Evolutionary conservation across 2,329 filamentous ascomycete species (phyloP).

Genomic region (Ophiostoma populinum): DNA sequence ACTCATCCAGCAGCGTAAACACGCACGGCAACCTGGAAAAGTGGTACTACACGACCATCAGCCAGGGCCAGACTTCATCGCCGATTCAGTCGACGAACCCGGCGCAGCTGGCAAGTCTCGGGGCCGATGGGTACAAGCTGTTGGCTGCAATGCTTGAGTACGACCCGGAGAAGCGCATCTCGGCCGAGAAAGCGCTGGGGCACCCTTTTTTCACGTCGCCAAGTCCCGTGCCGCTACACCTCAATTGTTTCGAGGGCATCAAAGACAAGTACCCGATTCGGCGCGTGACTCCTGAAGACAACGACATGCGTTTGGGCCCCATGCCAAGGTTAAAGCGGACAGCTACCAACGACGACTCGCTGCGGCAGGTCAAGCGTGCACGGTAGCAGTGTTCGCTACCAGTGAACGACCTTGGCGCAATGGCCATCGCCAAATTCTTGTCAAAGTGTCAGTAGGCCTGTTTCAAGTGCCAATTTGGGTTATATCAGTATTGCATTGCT

Average conservation of each 20-base stretch:
- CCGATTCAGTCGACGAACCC: slow-evolving; percentile 28
- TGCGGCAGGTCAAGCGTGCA: slow-evolving; percentile 52
- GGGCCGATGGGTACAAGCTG: slow-evolving; percentile 64
- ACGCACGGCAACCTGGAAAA: slow-evolving; percentile 43
- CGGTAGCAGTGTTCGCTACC: too few species aligned
- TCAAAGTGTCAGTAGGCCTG: too few species aligned
- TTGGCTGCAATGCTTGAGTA: slow-evolving; percentile 77
- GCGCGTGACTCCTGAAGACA: slow-evolving; percentile 84
- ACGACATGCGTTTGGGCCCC: slow-evolving; percentile 83
- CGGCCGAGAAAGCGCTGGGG: slow-evolving; percentile 72
- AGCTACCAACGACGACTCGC: slow-evolving; percentile 61
- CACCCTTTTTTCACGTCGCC: slow-evolving; percentile 68
- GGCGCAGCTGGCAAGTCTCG: slow-evolving; percentile 38
- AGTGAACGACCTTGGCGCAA: too few species aligned
- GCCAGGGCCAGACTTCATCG: slow-evolving; percentile 26
- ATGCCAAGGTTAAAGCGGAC: slow-evolving; percentile 82
- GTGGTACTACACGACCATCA: slow-evolving; percentile 60
- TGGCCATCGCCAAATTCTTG: too few species aligned
- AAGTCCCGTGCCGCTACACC: slow-evolving; percentile 52
- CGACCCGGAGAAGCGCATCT: slow-evolving; percentile 75
- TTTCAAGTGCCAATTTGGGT: too few species aligned
- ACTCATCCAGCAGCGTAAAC: slow-evolving; percentile 5
- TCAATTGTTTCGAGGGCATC: slow-evolving; percentile 81
- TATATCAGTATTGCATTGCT: too few species aligned
- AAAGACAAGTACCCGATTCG: slow-evolving; percentile 80